Evolutionary conservation across 2,329 filamentous ascomycete genomes (phyloP).

Genomic region (Ceratocystis huliohia): DNA sequence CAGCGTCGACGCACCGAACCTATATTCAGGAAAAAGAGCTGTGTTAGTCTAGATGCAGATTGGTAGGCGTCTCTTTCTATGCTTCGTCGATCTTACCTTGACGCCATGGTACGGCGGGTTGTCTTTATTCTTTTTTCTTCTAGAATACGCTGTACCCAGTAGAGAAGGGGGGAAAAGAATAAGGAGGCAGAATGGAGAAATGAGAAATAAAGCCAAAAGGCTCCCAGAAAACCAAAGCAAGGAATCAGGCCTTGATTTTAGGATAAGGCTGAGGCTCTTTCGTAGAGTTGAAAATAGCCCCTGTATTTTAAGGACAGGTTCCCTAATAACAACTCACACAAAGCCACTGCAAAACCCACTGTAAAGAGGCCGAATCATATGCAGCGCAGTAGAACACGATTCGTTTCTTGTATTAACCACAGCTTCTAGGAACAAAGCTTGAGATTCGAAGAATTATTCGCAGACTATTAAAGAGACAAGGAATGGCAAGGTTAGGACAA

Average conservation of each 20-base stretch:
- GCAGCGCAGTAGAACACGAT: neutral
- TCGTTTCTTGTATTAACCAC: neutral
- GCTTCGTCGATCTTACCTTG: neutral
- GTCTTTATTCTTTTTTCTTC: neutral
- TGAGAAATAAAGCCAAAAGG: neutral
- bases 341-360: neutral
- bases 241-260: neutral
- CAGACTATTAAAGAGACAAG: too few species aligned
- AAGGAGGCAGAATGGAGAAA: neutral
- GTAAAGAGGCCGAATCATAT: neutral
- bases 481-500: too few species aligned
- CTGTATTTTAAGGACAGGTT: slow-evolving; percentile 1
- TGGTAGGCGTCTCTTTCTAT: too few species aligned
- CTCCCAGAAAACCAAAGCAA: neutral
- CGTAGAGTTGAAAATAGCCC: neutral
- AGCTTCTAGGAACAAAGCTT: neutral
- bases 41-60: neutral
- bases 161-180: neutral
- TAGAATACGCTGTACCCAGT: neutral
- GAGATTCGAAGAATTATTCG: too few species aligned
- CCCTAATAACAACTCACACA: neutral
- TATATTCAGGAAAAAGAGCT: slow-evolving; percentile 26
- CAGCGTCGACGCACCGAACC: slow-evolving; percentile 52
- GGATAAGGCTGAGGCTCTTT: slow-evolving; percentile 5
- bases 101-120: neutral